Evolutionary conservation across 169 alveolate genomes (phyloP).

Genomic region (Plasmodium coatneyi): DNA sequence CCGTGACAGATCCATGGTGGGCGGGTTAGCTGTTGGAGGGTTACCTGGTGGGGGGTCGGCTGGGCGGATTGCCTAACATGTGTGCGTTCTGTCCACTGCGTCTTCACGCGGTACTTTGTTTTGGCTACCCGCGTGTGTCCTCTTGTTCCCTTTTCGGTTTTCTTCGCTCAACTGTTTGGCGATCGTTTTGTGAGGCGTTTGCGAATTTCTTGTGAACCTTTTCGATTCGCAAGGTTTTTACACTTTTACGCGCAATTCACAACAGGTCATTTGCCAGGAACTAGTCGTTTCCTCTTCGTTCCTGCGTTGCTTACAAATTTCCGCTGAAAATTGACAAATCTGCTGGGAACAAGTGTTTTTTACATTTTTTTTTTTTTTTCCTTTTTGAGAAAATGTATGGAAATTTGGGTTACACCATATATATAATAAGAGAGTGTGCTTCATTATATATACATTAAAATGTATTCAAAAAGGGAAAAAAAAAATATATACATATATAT

Average conservation of each 20-base stretch:
- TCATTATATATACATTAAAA: background rate
- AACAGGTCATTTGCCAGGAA: background rate
- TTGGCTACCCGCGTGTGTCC: background rate
- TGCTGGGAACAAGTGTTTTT: background rate
- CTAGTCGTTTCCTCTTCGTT: background rate
- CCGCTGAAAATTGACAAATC: background rate
- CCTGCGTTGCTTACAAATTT: background rate
- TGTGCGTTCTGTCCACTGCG: background rate
- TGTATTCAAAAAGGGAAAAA: background rate
- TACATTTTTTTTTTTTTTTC: background rate
- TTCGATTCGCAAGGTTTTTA: background rate
- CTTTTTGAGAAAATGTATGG: background rate
- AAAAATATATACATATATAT: background rate
- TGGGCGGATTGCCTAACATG: background rate
- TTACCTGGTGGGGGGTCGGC: background rate
- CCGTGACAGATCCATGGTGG: constrained; percentile 54
- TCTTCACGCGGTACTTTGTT: background rate
- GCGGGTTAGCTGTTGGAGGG: background rate
- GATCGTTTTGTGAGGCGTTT: background rate
- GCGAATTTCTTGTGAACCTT: background rate
- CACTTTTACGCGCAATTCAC: background rate
- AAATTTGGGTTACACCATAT: background rate
- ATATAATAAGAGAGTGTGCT: background rate
- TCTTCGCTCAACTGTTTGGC: background rate
- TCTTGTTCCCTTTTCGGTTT: background rate